A percentile compares a stretch with the other conserved stretches of the same genome.
These are phyloP conservation scores for Nemophila menziesii DNA, from an alignment of 257 asterid species.

Conservation along the genomic window DNA sequence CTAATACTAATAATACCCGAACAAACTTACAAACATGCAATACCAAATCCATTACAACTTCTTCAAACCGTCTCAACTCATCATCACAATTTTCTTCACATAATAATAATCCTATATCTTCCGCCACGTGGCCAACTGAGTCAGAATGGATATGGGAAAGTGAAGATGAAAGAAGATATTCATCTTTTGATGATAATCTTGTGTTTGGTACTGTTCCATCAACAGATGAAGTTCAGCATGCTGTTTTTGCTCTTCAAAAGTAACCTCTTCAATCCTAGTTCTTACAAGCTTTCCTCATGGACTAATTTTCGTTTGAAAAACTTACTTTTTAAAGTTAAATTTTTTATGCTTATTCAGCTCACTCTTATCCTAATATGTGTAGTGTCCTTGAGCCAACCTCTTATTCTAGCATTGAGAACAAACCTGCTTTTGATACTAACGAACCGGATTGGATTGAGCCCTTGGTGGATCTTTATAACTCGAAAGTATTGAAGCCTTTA, in stretches of 20 bases:
- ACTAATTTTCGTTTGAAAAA: too few species aligned
- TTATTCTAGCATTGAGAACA: constrained; percentile 4
- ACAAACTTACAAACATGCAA: not conserved
- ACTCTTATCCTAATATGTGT: too few species aligned
- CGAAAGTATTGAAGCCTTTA: constrained; percentile 19
- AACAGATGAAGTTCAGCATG: constrained; percentile 45
- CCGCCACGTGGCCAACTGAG: constrained; percentile 25
- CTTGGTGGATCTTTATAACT: constrained; percentile 16
- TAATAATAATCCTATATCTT: constrained; percentile 14
- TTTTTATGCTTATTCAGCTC: too few species aligned
- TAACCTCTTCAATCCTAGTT: constrained; percentile 11
- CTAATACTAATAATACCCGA: constrained; percentile 3
- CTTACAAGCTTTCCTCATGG: too few species aligned
- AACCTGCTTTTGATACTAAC: constrained; percentile 6
- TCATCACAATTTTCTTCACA: constrained; percentile 16
- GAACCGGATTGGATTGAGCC: constrained; percentile 57
- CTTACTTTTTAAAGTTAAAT: too few species aligned
- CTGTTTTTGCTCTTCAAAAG: constrained; percentile 63
- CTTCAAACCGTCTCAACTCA: constrained; percentile 10
- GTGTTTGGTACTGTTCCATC: constrained; percentile 57
- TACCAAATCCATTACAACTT: constrained; percentile 7
- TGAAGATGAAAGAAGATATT: constrained; percentile 17
- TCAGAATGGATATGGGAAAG: constrained; percentile 42
- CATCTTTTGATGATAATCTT: constrained; percentile 25
- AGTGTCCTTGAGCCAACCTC: constrained; percentile 34